Conservation (phyloP, 371 early-diverging fungal genomes). For the Umbelopsis sp. region DNA sequence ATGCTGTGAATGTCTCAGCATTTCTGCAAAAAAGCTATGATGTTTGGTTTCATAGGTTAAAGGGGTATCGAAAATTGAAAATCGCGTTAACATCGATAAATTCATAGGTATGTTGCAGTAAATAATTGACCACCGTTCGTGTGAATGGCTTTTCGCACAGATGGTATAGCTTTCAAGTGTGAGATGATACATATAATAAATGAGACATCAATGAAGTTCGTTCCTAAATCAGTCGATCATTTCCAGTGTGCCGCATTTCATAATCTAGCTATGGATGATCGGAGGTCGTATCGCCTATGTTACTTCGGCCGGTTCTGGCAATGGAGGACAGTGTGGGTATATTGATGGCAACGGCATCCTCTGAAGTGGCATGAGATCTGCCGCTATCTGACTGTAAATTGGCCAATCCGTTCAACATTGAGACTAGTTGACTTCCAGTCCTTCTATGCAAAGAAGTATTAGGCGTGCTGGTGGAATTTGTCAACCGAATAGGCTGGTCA, state of each 20-base stretch:
- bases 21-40: too few relatives aligned
- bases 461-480: not conserved
- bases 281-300: not conserved
- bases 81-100: not conserved
- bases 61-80: slow-evolving; percentile 40
- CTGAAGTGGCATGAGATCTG: slow-evolving; percentile 25
- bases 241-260: not conserved
- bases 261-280: not conserved
- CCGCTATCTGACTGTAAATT: slow-evolving; percentile 18
- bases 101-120: too few relatives aligned
- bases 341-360: slow-evolving; percentile 49
- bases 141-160: too few relatives aligned
- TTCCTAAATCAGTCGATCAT: too few relatives aligned
- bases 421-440: slow-evolving; percentile 1
- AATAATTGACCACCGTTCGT: too few relatives aligned
- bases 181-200: too few relatives aligned
- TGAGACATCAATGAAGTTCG: too few relatives aligned
- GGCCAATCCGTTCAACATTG: slow-evolving; percentile 34
- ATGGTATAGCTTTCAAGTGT: too few relatives aligned
- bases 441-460: not conserved
- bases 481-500: slow-evolving; percentile 19
- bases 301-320: not conserved
- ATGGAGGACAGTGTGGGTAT: slow-evolving; percentile 35
- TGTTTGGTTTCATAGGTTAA: too few relatives aligned
- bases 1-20: too few relatives aligned